These are phyloP conservation scores for Phaffia rhodozyma DNA, from an alignment of 1,284 basidiomycete species.

Conservation along the genomic window DNA sequence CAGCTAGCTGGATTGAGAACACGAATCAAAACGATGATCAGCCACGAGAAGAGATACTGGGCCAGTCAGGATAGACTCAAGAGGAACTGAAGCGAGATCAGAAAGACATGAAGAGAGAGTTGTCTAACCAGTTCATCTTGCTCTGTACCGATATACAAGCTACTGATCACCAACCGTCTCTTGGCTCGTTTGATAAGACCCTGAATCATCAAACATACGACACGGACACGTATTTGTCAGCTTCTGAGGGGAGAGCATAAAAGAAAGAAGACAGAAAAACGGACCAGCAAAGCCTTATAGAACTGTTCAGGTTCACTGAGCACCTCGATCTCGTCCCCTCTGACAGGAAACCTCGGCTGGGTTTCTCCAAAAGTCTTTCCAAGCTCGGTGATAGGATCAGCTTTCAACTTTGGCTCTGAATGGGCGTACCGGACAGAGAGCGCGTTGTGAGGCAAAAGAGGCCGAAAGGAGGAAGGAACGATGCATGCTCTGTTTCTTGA, in stretches of 20 bases:
- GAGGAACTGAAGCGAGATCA: not conserved
- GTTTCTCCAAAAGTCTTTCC: constrained; percentile 13
- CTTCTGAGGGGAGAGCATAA: not conserved
- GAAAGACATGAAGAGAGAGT: not conserved
- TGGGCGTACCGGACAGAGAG: too few species aligned
- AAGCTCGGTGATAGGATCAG: constrained; percentile 7
- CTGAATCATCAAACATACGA: constrained; percentile 34
- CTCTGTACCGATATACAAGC: constrained; percentile 63
- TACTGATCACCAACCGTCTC: constrained; percentile 70
- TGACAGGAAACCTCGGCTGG: constrained; percentile 36
- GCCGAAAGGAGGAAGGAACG: too few species aligned
- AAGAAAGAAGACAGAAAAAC: constrained; percentile 13
- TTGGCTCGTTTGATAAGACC: constrained; percentile 60
- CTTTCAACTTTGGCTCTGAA: too few species aligned
- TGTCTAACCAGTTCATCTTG: constrained; percentile 53
- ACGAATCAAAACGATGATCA: not conserved
- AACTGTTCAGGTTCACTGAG: constrained; percentile 37
- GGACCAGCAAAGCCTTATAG: constrained; percentile 35
- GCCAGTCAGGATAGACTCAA: constrained; percentile 5
- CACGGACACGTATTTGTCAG: not conserved
- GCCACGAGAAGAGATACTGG: constrained; percentile 3
- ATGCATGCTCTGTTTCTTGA: too few species aligned
- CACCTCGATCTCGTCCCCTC: constrained; percentile 35
- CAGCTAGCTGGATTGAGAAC: constrained; percentile 45
- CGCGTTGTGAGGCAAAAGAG: too few species aligned